A percentile compares a stretch with the other conserved stretches of the same genome.
Conservation (phyloP, 208 protist genomes). For the Leishmania lainsoni region DNA sequence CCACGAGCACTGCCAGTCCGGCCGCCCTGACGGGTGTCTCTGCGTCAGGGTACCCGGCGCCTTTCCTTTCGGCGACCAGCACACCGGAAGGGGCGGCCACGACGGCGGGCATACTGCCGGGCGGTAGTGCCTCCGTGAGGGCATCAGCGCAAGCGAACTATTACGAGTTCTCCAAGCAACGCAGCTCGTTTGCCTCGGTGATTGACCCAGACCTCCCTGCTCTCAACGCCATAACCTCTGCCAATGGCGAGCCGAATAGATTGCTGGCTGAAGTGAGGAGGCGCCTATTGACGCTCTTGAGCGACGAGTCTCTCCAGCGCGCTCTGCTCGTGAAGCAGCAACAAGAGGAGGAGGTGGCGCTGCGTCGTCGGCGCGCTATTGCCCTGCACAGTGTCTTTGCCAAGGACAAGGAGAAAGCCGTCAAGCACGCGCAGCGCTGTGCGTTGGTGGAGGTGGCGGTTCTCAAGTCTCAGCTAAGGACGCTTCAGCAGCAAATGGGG, state of each 20-base stretch:
- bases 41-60: background rate
- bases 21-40: background rate
- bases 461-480: slow-evolving; percentile 30
- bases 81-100: background rate
- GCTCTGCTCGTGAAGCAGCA: slow-evolving; percentile 14
- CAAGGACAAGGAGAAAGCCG: slow-evolving; percentile 19
- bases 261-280: background rate
- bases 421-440: slow-evolving; percentile 13
- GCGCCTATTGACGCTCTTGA: slow-evolving; percentile 3
- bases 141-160: background rate
- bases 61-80: background rate
- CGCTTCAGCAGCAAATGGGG: slow-evolving; percentile 6
- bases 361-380: slow-evolving; percentile 25
- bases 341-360: slow-evolving; percentile 21
- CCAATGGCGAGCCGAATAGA: background rate
- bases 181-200: background rate
- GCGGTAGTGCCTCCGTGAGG: background rate
- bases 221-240: background rate
- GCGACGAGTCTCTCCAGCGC: slow-evolving; percentile 21
- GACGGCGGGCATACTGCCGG: background rate
- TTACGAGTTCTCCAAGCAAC: background rate
- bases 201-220: background rate
- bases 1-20: background rate
- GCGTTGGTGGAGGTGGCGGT: slow-evolving; percentile 19
- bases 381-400: slow-evolving; percentile 19